Percentiles rank a stretch among this genome's conserved stretches.
phyloP scores from a whole-genome alignment of 108 stramenopile species.

The Nitzschia sp. region DNA sequence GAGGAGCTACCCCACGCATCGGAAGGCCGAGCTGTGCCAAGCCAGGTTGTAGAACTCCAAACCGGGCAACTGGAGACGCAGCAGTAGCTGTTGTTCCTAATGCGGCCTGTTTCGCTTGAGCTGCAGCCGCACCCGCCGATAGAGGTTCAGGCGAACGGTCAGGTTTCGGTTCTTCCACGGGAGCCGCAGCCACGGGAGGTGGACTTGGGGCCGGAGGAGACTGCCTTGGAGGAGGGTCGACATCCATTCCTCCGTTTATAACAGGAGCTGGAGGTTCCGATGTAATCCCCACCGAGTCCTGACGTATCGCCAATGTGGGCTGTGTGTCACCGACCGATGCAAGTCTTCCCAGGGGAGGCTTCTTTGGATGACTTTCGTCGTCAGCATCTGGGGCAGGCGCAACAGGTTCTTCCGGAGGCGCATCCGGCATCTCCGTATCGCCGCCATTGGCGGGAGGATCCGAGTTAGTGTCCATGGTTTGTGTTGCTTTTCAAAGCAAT shows the following conservation, averaged over 20 bases:
- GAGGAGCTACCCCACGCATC: not conserved
- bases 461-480: not conserved
- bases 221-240: not conserved
- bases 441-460: not conserved
- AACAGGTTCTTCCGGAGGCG: not conserved
- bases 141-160: not conserved
- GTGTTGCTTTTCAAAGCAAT: not conserved
- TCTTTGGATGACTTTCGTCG: not conserved
- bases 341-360: constrained; percentile 26
- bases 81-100: too few species aligned
- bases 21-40: not conserved
- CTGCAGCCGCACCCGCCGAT: constrained; percentile 1
- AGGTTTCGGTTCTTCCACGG: not conserved
- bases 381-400: not conserved
- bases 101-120: too few species aligned
- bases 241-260: not conserved
- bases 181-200: constrained; percentile 1
- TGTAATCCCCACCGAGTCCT: constrained; percentile 13
- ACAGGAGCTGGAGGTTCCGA: not conserved
- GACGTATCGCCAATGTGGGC: constrained; percentile 9
- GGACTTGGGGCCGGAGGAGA: not conserved
- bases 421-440: constrained; percentile 14
- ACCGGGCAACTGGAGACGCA: not conserved
- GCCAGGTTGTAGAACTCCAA: not conserved
- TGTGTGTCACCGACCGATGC: constrained; percentile 19